Conservation (phyloP, 139 green algal species). For the Limnomonas spitsbergensis region DNA sequence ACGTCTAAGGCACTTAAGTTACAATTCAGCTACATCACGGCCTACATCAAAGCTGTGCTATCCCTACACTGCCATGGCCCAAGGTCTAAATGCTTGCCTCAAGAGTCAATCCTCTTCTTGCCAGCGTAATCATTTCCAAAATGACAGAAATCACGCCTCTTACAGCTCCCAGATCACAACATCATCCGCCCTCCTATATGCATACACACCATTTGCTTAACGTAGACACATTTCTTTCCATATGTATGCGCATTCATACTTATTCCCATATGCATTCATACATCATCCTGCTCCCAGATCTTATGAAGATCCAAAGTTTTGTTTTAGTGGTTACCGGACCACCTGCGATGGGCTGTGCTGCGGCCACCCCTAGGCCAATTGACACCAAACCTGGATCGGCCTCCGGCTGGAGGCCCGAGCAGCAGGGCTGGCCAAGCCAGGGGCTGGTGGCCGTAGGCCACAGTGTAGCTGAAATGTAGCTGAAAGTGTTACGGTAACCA, state of each 20-base stretch:
- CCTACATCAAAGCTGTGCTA: too few species aligned
- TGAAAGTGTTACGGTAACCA: background rate
- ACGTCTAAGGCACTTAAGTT: too few species aligned
- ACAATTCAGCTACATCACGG: too few species aligned
- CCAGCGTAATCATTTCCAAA: too few species aligned
- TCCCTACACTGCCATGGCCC: background rate
- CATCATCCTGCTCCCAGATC: background rate
- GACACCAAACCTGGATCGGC: too few species aligned
- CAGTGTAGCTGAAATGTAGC: background rate
- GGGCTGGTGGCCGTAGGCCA: background rate
- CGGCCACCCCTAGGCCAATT: too few species aligned
- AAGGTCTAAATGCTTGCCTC: background rate
- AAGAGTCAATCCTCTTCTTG: background rate
- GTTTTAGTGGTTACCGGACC: too few species aligned
- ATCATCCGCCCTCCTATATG: background rate
- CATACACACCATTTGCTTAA: too few species aligned
- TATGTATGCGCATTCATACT: background rate
- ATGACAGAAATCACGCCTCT: too few species aligned
- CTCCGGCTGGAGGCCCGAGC: background rate
- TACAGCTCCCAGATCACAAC: background rate
- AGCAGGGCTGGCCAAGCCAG: background rate
- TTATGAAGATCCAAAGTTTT: background rate
- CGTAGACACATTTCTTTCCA: background rate
- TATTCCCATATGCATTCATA: background rate
- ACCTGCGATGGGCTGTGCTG: too few species aligned